Evolutionary conservation across 352 stramenopile species (phyloP).

Genomic region (Phytopythium helicoides): DNA sequence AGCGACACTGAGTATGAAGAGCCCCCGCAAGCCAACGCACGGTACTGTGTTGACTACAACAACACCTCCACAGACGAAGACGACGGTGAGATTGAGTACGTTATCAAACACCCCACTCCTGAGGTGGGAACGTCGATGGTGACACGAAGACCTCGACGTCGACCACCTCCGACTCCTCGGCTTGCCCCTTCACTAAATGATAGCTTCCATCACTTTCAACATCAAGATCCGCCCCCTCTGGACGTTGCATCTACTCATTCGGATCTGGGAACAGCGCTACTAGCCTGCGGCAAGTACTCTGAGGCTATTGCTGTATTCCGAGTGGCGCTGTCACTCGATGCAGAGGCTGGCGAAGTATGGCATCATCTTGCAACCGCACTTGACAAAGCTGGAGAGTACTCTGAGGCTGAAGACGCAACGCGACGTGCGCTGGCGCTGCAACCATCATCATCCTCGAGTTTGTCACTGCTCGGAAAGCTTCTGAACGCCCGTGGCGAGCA

Average conservation of each 20-base stretch:
- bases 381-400: slow-evolving; percentile 37
- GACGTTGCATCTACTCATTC: slow-evolving; percentile 49
- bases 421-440: slow-evolving; percentile 45
- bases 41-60: slow-evolving; percentile 4
- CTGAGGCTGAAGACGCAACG: slow-evolving; percentile 46
- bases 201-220: neutral
- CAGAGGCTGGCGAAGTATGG: slow-evolving; percentile 35
- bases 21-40: neutral
- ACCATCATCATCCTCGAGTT: slow-evolving; percentile 38
- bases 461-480: slow-evolving; percentile 63
- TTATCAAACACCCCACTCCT: neutral
- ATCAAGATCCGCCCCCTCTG: slow-evolving; percentile 20
- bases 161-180: neutral
- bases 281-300: slow-evolving; percentile 43
- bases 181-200: slow-evolving; percentile 2
- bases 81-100: neutral
- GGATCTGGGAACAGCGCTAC: slow-evolving; percentile 44
- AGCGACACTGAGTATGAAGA: slow-evolving; percentile 7
- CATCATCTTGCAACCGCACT: slow-evolving; percentile 62
- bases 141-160: neutral
- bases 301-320: slow-evolving; percentile 38
- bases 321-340: slow-evolving; percentile 36
- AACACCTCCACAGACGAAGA: slow-evolving; percentile 3
- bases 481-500: slow-evolving; percentile 62
- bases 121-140: neutral